A percentile compares a stretch with the other conserved stretches of the same genome.
These are phyloP conservation scores for Mycena maculata DNA, from an alignment of 768 basidiomycete genomes.

Conservation along the genomic window DNA sequence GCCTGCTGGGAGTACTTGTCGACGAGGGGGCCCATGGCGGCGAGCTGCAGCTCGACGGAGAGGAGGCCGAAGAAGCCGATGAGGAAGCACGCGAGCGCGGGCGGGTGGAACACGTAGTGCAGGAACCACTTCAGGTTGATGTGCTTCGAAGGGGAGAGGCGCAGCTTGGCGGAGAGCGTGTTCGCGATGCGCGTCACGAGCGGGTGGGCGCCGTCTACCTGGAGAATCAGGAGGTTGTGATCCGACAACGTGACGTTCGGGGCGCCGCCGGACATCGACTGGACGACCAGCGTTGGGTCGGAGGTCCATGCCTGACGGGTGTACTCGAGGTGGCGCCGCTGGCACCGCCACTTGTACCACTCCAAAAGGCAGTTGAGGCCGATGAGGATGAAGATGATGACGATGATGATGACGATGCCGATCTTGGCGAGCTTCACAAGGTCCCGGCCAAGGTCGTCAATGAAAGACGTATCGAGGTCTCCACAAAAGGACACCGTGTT, in stretches of 20 bases:
- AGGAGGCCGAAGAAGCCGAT: conserved; percentile 93
- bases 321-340: conserved; percentile 71
- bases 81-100: conserved; percentile 90
- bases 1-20: conserved; percentile 74
- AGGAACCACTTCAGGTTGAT: conserved; percentile 88
- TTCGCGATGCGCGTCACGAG: conserved; percentile 76
- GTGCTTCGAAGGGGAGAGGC: conserved; percentile 70
- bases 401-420: conserved; percentile 78
- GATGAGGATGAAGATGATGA: conserved; percentile 79
- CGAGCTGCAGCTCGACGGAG: conserved; percentile 87
- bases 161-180: conserved; percentile 60
- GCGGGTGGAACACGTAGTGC: conserved; percentile 91
- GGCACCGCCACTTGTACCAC: conserved; percentile 88
- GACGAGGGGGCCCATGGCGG: conserved; percentile 80
- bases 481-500: conserved; percentile 80
- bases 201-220: conserved; percentile 76
- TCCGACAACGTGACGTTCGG: conserved; percentile 74
- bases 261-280: conserved; percentile 45
- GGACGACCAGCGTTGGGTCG: conserved; percentile 72
- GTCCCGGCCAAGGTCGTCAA: conserved; percentile 87
- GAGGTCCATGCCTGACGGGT: conserved; percentile 83
- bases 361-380: conserved; percentile 81
- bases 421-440: conserved; percentile 86
- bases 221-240: conserved; percentile 84
- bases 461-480: conserved; percentile 81